A percentile compares a stretch with the other conserved stretches of the same genome.
Conservation (phyloP, 140 eudicot genomes). For the Cichorium intybus region DNA sequence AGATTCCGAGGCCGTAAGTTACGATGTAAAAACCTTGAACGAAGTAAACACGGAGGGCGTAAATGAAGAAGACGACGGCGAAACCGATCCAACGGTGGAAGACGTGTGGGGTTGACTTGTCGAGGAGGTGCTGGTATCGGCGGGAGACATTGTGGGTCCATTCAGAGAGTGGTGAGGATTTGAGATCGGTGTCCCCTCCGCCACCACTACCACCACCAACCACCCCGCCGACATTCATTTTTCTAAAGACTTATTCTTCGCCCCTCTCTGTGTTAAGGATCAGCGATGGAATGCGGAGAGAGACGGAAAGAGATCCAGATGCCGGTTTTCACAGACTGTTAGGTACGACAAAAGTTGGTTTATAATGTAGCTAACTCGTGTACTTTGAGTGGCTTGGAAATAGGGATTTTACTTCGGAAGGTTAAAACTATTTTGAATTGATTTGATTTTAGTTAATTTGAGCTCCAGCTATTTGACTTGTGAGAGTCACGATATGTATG, state of each 20-base stretch:
- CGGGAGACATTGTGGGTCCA: conserved; percentile 48
- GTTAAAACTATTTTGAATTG: background rate
- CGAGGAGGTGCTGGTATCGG: conserved; percentile 74
- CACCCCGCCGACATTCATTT: conserved; percentile 29
- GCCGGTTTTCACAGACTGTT: conserved; percentile 6
- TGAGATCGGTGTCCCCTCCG: conserved; percentile 33
- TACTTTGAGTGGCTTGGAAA: background rate
- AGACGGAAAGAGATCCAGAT: conserved; percentile 1
- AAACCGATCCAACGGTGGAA: conserved; percentile 78
- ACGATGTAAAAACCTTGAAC: conserved; percentile 75
- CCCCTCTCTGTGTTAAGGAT: background rate
- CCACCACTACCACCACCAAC: conserved; percentile 23
- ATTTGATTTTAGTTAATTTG: background rate
- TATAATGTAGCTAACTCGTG: background rate
- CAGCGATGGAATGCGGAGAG: background rate
- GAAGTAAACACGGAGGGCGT: conserved; percentile 73
- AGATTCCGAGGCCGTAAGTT: conserved; percentile 81
- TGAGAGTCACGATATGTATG: too few relatives aligned
- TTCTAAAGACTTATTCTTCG: background rate
- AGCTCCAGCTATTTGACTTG: too few relatives aligned
- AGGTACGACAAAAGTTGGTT: conserved; percentile 11
- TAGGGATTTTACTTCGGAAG: too few relatives aligned
- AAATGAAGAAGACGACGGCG: conserved; percentile 37
- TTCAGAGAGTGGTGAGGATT: conserved; percentile 36
- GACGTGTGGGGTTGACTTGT: conserved; percentile 71